These are phyloP conservation scores for Polymyxa betae DNA, from an alignment of 208 protist species.

Conservation along the genomic window DNA sequence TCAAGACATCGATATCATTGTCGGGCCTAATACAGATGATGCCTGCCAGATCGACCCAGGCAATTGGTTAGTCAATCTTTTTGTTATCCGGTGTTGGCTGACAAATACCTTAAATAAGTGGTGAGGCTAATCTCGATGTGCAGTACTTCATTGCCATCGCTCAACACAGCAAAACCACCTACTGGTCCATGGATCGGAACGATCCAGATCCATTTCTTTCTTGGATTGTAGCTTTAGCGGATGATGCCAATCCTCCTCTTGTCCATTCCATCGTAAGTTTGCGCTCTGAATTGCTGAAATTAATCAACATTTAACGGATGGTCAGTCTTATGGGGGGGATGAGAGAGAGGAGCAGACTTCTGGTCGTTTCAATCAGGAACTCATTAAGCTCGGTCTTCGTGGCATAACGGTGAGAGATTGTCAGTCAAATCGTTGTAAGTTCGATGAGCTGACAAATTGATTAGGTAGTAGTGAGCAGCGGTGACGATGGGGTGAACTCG, in stretches of 20 bases:
- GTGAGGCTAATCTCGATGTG: conserved; percentile 44
- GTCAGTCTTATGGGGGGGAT: background rate
- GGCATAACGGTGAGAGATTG: no score
- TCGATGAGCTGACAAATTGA: no score
- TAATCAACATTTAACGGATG: no score
- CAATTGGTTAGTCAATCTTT: no score
- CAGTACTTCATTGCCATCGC: conserved; percentile 37
- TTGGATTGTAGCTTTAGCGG: conserved; percentile 51
- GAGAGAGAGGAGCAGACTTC: background rate
- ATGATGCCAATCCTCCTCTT: conserved; percentile 20
- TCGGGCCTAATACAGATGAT: background rate
- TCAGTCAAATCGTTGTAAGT: no score
- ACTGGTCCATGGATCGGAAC: conserved; percentile 62
- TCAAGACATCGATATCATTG: background rate
- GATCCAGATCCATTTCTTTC: background rate
- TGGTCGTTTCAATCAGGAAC: background rate
- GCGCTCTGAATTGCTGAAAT: no score
- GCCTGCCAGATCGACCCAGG: background rate
- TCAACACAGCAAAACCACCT: background rate
- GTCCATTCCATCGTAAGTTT: conserved; percentile 24
- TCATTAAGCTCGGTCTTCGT: conserved; percentile 39
- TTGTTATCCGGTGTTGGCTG: no score
- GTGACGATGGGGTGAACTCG: conserved; percentile 58
- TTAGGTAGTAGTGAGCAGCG: background rate
- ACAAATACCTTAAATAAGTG: no score